phyloP scores from a whole-genome alignment of 768 basidiomycete genomes.

The Termitomyces sp. region DNA sequence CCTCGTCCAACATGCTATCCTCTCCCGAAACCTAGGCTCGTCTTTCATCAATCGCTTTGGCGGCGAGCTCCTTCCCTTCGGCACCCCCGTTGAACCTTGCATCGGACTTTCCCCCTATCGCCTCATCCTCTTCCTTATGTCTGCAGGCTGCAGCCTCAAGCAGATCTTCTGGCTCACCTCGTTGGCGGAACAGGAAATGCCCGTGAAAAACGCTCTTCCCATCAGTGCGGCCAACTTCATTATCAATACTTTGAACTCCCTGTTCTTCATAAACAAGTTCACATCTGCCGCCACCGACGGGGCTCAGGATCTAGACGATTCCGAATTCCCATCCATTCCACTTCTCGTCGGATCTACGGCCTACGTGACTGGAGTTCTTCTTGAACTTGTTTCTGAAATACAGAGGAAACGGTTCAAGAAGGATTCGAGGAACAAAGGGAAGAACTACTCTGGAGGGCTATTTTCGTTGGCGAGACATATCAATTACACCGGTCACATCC shows the following conservation, averaged over 20 bases:
- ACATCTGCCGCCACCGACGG: constrained; percentile 8
- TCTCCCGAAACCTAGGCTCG: constrained; percentile 5
- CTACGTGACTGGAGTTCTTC: constrained; percentile 11
- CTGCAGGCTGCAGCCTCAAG: constrained; percentile 5
- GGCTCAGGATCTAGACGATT: constrained; percentile 8
- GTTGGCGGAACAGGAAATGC: constrained; percentile 7
- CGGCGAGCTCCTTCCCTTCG: neutral
- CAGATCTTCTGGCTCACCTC: constrained; percentile 9
- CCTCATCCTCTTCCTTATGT: constrained; percentile 10
- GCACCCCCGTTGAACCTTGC: constrained; percentile 1
- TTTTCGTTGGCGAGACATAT: constrained; percentile 22
- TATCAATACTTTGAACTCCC: constrained; percentile 16
- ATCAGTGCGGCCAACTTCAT: constrained; percentile 13
- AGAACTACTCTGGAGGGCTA: constrained; percentile 17
- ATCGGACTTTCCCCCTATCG: constrained; percentile 9
- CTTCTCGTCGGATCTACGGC: constrained; percentile 13
- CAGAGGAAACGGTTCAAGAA: constrained; percentile 21
- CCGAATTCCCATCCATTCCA: constrained; percentile 8
- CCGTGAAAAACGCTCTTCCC: constrained; percentile 1
- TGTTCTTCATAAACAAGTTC: constrained; percentile 16
- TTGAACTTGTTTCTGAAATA: constrained; percentile 18
- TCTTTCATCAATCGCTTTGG: constrained; percentile 6
- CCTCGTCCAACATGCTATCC: constrained; percentile 6
- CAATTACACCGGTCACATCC: constrained; percentile 20
- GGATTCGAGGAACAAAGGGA: constrained; percentile 19